phyloP scores from a whole-genome alignment of 805 yeast species.

The Metschnikowia arizonensis region DNA sequence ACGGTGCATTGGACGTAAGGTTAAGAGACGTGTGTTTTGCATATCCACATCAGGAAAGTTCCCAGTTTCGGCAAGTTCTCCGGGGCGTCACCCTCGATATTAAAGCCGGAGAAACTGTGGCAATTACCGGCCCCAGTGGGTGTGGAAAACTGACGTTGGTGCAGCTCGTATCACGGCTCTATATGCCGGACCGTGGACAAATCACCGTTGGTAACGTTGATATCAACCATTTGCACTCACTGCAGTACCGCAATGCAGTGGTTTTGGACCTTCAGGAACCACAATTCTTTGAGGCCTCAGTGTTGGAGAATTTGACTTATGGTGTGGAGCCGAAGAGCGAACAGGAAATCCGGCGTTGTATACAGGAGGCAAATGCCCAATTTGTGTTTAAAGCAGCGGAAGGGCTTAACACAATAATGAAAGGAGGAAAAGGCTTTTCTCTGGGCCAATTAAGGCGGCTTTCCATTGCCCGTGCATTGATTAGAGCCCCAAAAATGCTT shows the following conservation, averaged over 20 bases:
- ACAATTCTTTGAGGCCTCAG: slow-evolving; percentile 65
- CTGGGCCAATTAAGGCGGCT: slow-evolving; percentile 91
- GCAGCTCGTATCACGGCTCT: slow-evolving; percentile 52
- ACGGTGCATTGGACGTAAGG: background rate
- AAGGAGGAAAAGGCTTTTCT: slow-evolving; percentile 52
- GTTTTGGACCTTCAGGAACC: slow-evolving; percentile 77
- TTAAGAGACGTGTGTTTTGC: slow-evolving; percentile 48
- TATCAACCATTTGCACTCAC: slow-evolving; percentile 42
- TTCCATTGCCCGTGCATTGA: slow-evolving; percentile 75
- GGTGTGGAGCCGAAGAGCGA: slow-evolving; percentile 39
- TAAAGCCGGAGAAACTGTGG: slow-evolving; percentile 48
- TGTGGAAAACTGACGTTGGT: slow-evolving; percentile 84
- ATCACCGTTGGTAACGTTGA: slow-evolving; percentile 47
- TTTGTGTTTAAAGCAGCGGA: slow-evolving; percentile 53
- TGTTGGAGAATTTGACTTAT: slow-evolving; percentile 66
- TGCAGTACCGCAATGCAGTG: slow-evolving; percentile 48
- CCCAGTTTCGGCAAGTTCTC: slow-evolving; percentile 30
- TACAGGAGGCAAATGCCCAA: slow-evolving; percentile 49
- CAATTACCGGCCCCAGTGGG: slow-evolving; percentile 83
- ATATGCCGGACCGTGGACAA: slow-evolving; percentile 35
- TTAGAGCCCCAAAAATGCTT: slow-evolving; percentile 60
- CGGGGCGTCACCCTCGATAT: slow-evolving; percentile 43
- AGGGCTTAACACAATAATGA: slow-evolving; percentile 58
- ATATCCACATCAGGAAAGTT: slow-evolving; percentile 34
- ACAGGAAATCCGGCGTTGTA: slow-evolving; percentile 33